These are phyloP conservation scores for Aegilops longissima DNA, from an alignment of 176 grass and related monocot species.

Conservation along the genomic window DNA sequence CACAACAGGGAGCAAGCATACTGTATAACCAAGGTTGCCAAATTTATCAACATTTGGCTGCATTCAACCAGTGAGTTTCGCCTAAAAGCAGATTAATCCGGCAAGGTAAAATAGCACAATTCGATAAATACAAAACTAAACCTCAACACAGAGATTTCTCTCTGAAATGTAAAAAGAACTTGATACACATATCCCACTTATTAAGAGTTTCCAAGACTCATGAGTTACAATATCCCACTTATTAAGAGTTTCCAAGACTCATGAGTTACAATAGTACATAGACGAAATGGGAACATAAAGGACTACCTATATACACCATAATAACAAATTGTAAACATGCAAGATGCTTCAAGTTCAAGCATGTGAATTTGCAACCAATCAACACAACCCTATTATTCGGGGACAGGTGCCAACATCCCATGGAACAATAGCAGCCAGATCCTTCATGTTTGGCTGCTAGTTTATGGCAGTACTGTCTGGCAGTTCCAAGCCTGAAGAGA, in stretches of 20 bases:
- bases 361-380: neutral
- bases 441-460: neutral
- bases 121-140: neutral
- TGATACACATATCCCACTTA: neutral
- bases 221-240: neutral
- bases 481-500: neutral
- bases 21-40: neutral
- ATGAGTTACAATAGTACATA: neutral
- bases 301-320: neutral
- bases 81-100: neutral
- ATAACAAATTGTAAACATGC: neutral
- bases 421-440: constrained; percentile 5
- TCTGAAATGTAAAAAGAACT: neutral
- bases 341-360: constrained; percentile 4
- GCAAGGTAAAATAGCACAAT: neutral
- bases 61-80: neutral
- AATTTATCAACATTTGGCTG: neutral
- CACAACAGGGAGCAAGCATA: neutral
- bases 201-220: neutral
- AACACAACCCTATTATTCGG: neutral
- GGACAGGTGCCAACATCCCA: neutral
- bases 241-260: neutral
- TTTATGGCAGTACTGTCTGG: constrained; percentile 11
- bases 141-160: neutral
- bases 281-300: neutral